Evolutionary conservation across 2,329 filamentous ascomycete genomes (phyloP).

Genomic region (Amauroascus verrucosus): DNA sequence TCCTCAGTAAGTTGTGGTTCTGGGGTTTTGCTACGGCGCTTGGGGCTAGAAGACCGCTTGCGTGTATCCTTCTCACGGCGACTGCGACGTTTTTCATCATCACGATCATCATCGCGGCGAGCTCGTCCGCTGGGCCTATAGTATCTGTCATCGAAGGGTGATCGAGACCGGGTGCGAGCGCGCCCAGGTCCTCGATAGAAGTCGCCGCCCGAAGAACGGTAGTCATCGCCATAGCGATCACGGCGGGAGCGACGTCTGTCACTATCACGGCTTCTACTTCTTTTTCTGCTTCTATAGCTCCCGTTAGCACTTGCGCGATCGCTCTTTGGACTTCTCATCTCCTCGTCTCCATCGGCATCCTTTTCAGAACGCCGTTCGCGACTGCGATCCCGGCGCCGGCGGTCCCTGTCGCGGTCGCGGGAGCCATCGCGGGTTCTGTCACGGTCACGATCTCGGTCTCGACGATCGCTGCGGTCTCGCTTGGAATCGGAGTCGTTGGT

Average conservation of each 20-base stretch:
- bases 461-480: constrained; percentile 43
- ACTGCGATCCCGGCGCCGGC: constrained; percentile 52
- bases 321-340: constrained; percentile 58
- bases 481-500: constrained; percentile 50
- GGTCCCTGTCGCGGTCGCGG: constrained; percentile 46
- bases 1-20: constrained; percentile 79
- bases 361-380: constrained; percentile 42
- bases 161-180: constrained; percentile 60
- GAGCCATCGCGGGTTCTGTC: constrained; percentile 50
- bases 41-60: constrained; percentile 36
- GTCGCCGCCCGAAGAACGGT: constrained; percentile 49
- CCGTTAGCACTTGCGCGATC: constrained; percentile 60
- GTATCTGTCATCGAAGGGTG: constrained; percentile 52
- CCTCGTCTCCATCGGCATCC: constrained; percentile 48
- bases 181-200: constrained; percentile 58
- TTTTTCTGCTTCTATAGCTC: constrained; percentile 68
- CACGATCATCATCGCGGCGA: constrained; percentile 39
- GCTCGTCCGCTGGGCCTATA: constrained; percentile 44
- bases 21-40: constrained; percentile 38
- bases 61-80: constrained; percentile 46
- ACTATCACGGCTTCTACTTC: constrained; percentile 68
- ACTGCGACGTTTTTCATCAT: constrained; percentile 38
- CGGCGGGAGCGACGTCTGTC: constrained; percentile 63
- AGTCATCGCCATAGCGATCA: constrained; percentile 48
- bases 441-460: constrained; percentile 37